phyloP scores from a whole-genome alignment of 495 filamentous ascomycete species.

The Xeromyces bisporus region DNA sequence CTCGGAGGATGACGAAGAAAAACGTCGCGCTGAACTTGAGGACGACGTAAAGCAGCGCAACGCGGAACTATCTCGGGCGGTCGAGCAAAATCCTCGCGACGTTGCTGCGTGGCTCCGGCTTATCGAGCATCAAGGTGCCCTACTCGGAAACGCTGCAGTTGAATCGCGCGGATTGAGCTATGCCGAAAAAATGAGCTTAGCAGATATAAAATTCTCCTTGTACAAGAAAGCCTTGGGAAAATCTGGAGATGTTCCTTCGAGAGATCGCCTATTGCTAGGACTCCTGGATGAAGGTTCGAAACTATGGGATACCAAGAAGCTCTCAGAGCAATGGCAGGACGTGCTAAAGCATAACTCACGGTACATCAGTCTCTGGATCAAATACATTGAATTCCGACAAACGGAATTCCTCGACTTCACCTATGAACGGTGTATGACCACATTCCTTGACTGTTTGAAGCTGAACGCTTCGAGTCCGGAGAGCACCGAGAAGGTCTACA shows the following conservation, averaged over 20 bases:
- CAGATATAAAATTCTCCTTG: slow-evolving; percentile 66
- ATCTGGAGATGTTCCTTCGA: slow-evolving; percentile 20
- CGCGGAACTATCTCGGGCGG: slow-evolving; percentile 37
- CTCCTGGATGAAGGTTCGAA: slow-evolving; percentile 54
- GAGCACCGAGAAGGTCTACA: slow-evolving; percentile 14
- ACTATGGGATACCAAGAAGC: slow-evolving; percentile 51
- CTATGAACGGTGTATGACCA: slow-evolving; percentile 43
- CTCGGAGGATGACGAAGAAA: slow-evolving; percentile 20
- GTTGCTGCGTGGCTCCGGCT: slow-evolving; percentile 57
- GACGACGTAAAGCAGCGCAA: slow-evolving; percentile 32
- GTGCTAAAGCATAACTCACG: slow-evolving; percentile 38
- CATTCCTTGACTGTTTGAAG: slow-evolving; percentile 40
- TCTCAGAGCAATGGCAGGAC: slow-evolving; percentile 47
- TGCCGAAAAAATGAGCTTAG: slow-evolving; percentile 48
- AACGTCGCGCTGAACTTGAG: slow-evolving; percentile 13
- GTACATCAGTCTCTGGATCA: slow-evolving; percentile 50
- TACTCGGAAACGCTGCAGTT: slow-evolving; percentile 30
- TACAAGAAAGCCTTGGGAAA: slow-evolving; percentile 60
- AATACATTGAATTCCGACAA: slow-evolving; percentile 61
- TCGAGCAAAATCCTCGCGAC: slow-evolving; percentile 48
- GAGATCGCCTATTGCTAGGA: slow-evolving; percentile 43
- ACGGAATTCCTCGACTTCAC: slow-evolving; percentile 47
- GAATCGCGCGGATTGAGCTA: slow-evolving; percentile 29
- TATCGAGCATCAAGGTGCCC: slow-evolving; percentile 53
- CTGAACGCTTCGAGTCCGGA: slow-evolving; percentile 21